Evolutionary conservation across 768 basidiomycete species (phyloP), one percentile per base, ranked within the genome.

Genomic region (Daedaleopsis sinensis): DNA sequence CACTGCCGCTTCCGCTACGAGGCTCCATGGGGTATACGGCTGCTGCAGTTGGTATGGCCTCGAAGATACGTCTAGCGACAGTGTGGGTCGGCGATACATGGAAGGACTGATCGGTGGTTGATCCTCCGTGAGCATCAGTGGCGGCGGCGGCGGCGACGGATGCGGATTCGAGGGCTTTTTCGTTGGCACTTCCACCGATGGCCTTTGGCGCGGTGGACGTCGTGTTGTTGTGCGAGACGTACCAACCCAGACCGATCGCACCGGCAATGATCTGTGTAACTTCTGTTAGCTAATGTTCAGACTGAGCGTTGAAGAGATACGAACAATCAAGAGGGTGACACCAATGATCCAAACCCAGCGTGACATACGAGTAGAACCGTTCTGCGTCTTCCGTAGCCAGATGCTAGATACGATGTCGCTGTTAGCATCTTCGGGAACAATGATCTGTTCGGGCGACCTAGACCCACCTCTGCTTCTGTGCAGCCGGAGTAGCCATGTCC

Each of bases 291-390:
- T 15, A 21, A 19, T 11, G 23, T 2, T 24, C 7, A 13, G 7
- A 15, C 8, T 7, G 15, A 13, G 9, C 9, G 23, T 24, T 21
- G 5, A 15, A 23, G 23, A 21, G 36, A 38, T 18, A 53, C 52
- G 6, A 12, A 53, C 84, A 19, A 85, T 53, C 56, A 92, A 66
- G 42, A 93, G 67, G 32, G 84, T 2, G 16, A 91, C 62, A n/a
- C 84, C 89, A 42, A 85, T 67, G 52, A 91, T 59, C 87, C 88
- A 91, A 3, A 93, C 84, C 86, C 84, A 90, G 38, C 85, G 80
- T 5, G 83, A 83, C 60, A 88, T 68, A 27, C 82, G 78, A n/a
- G 73, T 79, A 0, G 75, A 70, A 23, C 86, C 83, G 58, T 64
- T 76, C 64, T 83, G 82, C 0, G 86, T 90, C 72, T 91, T 85